Evolutionary conservation across 2,329 filamentous ascomycete species (phyloP).

Genomic region (Aspergillus sp.): DNA sequence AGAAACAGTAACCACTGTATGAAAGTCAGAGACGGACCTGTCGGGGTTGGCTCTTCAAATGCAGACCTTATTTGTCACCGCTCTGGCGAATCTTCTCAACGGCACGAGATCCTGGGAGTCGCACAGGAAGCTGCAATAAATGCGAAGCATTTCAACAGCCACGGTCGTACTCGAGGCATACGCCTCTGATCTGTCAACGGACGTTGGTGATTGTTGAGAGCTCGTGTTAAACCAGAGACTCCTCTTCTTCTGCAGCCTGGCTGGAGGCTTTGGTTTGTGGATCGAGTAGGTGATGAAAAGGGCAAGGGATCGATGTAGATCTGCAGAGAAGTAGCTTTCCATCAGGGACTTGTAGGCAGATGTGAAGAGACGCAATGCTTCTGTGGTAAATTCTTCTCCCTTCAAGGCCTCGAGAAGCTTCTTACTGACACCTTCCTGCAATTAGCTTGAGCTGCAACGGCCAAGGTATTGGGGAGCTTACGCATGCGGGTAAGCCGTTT

Average conservation of each 20-base stretch:
- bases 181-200: conserved; percentile 24
- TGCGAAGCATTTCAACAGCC: conserved; percentile 62
- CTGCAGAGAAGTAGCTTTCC: conserved; percentile 69
- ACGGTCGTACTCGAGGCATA: conserved; percentile 56
- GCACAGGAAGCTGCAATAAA: conserved; percentile 72
- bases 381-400: conserved; percentile 63
- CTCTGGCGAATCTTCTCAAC: conserved; percentile 81
- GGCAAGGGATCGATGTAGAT: conserved; percentile 76
- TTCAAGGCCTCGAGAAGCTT: conserved; percentile 84
- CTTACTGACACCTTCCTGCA: conserved; percentile 66
- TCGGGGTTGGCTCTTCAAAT: neutral
- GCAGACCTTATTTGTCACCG: conserved; percentile 84
- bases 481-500: conserved; percentile 81
- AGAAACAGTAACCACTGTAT: conserved; percentile 80
- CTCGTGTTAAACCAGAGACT: conserved; percentile 29
- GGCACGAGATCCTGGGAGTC: conserved; percentile 57
- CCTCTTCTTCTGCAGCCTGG: conserved; percentile 38
- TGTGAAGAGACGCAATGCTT: conserved; percentile 67
- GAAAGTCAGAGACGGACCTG: conserved; percentile 6
- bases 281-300: conserved; percentile 90
- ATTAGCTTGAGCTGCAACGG: conserved; percentile 9
- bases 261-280: conserved; percentile 49
- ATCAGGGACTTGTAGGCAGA: conserved; percentile 70
- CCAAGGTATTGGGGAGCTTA: conserved; percentile 40
- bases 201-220: conserved; percentile 18